phyloP scores from a whole-genome alignment of 176 grass and related monocot species.

The Triticum turgidum region DNA sequence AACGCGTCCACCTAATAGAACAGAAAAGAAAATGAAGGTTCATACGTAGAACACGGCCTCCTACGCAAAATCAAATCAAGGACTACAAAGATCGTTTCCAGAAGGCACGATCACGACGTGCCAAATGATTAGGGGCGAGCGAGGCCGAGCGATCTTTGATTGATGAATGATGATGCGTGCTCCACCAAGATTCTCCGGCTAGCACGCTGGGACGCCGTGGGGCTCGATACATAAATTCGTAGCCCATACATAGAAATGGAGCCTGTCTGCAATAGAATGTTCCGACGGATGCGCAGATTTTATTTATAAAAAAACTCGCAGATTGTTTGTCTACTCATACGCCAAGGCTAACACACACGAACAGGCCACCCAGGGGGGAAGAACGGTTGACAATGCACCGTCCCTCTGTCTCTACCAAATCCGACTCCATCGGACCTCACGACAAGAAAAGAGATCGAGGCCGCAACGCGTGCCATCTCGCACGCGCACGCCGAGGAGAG shows the following conservation, averaged over 20 bases:
- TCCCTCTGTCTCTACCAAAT: not conserved
- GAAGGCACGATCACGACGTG: not conserved
- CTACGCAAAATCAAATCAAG: not conserved
- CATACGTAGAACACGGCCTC: not conserved
- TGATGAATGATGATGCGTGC: not conserved
- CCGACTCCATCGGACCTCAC: not conserved
- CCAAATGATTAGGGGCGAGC: not conserved
- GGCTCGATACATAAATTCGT: not conserved
- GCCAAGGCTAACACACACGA: not conserved
- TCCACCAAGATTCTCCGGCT: slow-evolving; percentile 24
- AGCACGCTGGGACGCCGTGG: not conserved
- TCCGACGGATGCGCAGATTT: not conserved
- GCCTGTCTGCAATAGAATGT: slow-evolving; percentile 17
- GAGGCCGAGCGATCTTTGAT: not conserved
- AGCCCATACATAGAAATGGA: not conserved
- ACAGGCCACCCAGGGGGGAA: not conserved
- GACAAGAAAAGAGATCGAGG: slow-evolving; percentile 8
- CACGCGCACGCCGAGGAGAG: not conserved
- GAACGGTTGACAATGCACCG: not conserved
- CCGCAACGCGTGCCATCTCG: not conserved
- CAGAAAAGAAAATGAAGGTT: not conserved
- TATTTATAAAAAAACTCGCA: too few species aligned
- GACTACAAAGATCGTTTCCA: not conserved
- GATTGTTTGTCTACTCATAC: not conserved
- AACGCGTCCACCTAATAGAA: not conserved